Conservation (phyloP, 345 rosid genomes). For the Aquilaria malaccensis region DNA sequence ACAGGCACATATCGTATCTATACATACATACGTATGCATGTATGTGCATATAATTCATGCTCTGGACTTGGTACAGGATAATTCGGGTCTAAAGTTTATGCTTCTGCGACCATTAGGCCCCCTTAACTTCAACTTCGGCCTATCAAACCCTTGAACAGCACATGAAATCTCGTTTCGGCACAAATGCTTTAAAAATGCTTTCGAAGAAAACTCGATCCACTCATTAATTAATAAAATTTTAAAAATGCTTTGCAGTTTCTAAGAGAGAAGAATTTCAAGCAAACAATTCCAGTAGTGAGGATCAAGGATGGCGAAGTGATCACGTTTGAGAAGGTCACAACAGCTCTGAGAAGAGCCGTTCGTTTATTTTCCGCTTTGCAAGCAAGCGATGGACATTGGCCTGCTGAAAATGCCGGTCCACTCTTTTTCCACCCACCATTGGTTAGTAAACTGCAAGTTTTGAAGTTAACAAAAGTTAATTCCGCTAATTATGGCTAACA, state of each 20-base stretch:
- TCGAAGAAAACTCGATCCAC: no score
- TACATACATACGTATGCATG: no score
- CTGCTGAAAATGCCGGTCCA: slow-evolving; percentile 59
- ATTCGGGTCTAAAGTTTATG: no score
- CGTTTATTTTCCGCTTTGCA: slow-evolving; percentile 51
- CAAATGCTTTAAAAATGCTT: no score
- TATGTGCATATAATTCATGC: no score
- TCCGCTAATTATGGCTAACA: background rate
- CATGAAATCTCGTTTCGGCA: no score
- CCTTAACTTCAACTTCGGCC: no score
- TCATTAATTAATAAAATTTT: no score
- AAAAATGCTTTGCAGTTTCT: slow-evolving; percentile 29
- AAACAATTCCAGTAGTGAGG: slow-evolving; percentile 32
- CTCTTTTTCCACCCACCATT: slow-evolving; percentile 58
- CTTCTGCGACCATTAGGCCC: no score
- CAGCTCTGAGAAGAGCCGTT: slow-evolving; percentile 37
- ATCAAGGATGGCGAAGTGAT: slow-evolving; percentile 38
- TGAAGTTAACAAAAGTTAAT: background rate
- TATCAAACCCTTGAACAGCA: no score
- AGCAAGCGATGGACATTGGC: slow-evolving; percentile 62
- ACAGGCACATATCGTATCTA: no score
- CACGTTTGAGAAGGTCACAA: slow-evolving; percentile 34
- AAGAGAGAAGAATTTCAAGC: slow-evolving; percentile 49
- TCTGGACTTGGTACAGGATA: no score
- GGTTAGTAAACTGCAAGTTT: slow-evolving; percentile 21